Evolutionary conservation across 495 filamentous ascomycete genomes (phyloP).

Genomic region (Neurospora sp.): DNA sequence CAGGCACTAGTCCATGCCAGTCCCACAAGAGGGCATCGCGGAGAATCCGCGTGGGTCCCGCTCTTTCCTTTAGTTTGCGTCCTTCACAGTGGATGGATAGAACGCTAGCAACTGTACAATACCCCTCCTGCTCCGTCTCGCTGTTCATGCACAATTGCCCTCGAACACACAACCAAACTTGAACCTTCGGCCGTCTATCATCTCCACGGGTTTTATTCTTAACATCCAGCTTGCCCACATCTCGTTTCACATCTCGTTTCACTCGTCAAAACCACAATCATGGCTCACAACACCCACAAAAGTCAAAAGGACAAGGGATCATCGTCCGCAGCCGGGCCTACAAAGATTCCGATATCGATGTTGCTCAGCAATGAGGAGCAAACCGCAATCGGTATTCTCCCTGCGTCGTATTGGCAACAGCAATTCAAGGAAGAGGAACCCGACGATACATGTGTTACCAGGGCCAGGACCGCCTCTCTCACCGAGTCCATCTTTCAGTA

Average conservation of each 20-base stretch:
- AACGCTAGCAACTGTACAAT: not conserved
- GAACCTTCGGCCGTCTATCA: not conserved
- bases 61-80: not conserved
- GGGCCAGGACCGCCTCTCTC: conserved; percentile 31
- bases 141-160: not conserved
- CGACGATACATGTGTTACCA: not conserved
- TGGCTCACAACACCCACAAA: not conserved
- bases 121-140: not conserved
- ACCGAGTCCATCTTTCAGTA: conserved; percentile 36
- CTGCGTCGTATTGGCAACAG: not conserved
- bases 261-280: not conserved
- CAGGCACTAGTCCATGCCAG: not conserved
- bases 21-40: not conserved
- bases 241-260: not conserved
- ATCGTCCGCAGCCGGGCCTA: not conserved
- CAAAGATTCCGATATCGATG: not conserved
- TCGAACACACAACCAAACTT: not conserved
- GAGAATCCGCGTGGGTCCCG: not conserved
- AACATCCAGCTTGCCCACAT: not conserved
- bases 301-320: not conserved
- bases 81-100: not conserved
- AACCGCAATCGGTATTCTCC: not conserved
- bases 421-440: not conserved
- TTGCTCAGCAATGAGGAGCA: not conserved
- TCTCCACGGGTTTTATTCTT: not conserved